Percentiles rank a stretch among this genome's conserved stretches.
Conservation (phyloP, 208 protist genomes). For the Herpetomonas tarakana region DNA sequence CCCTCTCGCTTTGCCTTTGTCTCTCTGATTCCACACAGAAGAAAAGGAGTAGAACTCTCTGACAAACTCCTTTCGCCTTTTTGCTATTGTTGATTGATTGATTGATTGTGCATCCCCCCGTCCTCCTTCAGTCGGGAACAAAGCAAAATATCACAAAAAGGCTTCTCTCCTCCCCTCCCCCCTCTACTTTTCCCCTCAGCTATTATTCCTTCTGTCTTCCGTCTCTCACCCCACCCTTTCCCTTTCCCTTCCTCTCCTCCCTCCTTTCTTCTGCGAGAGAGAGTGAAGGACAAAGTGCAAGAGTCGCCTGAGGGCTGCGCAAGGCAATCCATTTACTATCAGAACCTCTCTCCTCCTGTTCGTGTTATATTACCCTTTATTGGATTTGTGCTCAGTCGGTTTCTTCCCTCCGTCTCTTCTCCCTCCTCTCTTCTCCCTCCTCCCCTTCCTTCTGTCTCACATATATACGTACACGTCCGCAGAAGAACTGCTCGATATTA, state of each 20-base stretch:
- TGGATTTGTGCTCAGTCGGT: constrained; percentile 2
- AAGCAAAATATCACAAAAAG: too few relatives aligned
- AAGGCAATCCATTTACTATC: not conserved
- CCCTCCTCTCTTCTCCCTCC: constrained; percentile 1
- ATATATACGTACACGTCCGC: constrained; percentile 5
- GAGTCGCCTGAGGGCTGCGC: too few relatives aligned
- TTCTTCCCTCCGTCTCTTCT: constrained; percentile 4
- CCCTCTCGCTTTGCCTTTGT: constrained; percentile 3
- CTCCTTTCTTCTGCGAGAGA: not conserved
- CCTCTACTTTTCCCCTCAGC: too few relatives aligned
- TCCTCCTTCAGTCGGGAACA: too few relatives aligned
- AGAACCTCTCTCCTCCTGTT: not conserved
- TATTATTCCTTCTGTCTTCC: not conserved
- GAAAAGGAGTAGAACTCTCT: constrained; percentile 1
- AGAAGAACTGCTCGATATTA: too few relatives aligned
- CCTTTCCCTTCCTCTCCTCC: not conserved
- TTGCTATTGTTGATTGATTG: too few relatives aligned
- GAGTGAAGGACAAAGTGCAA: constrained; percentile 1
- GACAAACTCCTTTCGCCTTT: not conserved
- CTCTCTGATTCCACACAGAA: not conserved
- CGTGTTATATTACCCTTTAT: not conserved
- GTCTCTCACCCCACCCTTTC: not conserved
- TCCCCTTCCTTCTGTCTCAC: not conserved
- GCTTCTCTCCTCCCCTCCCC: too few relatives aligned
- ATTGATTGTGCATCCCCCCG: too few relatives aligned